Percentiles rank a stretch among this genome's conserved stretches.
Evolutionary conservation across 257 asterid species (phyloP).

Genomic region (Solanum virginianum): DNA sequence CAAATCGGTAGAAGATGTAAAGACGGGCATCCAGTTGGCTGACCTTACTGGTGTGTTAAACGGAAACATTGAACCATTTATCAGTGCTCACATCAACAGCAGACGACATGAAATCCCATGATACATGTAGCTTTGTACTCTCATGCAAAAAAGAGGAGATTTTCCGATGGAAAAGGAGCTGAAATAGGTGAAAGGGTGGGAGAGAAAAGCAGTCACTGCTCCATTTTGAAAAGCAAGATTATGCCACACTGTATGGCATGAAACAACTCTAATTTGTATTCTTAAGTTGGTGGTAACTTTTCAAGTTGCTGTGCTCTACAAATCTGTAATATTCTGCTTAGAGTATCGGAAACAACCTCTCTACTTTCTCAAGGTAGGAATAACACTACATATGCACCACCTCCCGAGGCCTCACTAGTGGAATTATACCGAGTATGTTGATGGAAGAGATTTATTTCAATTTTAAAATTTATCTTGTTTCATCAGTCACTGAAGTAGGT

Average conservation of each 20-base stretch:
- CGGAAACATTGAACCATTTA: constrained; percentile 62
- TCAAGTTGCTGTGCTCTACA: neutral
- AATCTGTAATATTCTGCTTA: neutral
- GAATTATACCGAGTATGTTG: neutral
- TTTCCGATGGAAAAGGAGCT: neutral
- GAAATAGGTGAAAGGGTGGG: neutral
- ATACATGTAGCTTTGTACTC: neutral
- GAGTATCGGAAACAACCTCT: neutral
- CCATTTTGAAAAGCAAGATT: neutral
- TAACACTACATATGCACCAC: neutral
- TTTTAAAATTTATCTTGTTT: neutral
- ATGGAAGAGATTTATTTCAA: neutral
- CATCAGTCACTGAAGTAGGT: neutral
- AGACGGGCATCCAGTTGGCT: constrained; percentile 37
- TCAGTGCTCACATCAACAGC: constrained; percentile 48
- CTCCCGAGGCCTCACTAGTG: neutral
- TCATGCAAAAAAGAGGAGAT: neutral
- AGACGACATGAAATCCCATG: constrained; percentile 18
- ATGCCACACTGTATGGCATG: neutral
- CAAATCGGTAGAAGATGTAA: constrained; percentile 51
- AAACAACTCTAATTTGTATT: neutral
- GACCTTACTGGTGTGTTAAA: constrained; percentile 44
- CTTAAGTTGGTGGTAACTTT: neutral
- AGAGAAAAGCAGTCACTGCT: neutral
- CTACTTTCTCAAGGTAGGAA: neutral